These are phyloP conservation scores for Diaporthe helianthi DNA, from an alignment of 2,329 filamentous ascomycete species.

Conservation along the genomic window DNA sequence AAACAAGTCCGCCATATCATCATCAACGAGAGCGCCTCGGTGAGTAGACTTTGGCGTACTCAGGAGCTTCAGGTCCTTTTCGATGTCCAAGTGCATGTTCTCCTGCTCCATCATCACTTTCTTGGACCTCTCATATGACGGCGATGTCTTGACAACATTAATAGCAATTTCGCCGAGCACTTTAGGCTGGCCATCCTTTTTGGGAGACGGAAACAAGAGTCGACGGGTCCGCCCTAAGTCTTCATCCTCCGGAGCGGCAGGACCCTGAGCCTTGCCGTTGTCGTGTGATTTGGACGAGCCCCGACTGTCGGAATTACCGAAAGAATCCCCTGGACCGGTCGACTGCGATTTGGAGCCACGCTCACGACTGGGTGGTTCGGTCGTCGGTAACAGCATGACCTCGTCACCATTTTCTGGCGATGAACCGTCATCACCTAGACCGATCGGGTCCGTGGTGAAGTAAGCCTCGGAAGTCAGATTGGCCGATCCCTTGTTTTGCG, in stretches of 20 bases:
- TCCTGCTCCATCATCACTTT: conserved; percentile 50
- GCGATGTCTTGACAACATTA: conserved; percentile 57
- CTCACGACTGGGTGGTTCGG: conserved; percentile 35
- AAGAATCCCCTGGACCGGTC: conserved; percentile 15
- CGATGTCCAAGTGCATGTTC: conserved; percentile 41
- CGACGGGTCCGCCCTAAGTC: conserved; percentile 68
- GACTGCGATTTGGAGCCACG: conserved; percentile 40
- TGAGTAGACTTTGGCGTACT: conserved; percentile 44
- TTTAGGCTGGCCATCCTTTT: conserved; percentile 68
- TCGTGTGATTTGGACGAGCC: conserved; percentile 62
- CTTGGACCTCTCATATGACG: conserved; percentile 48
- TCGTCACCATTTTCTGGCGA: conserved; percentile 39
- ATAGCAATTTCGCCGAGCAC: conserved; percentile 64
- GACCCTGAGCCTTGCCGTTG: conserved; percentile 63
- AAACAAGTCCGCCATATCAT: conserved; percentile 66
- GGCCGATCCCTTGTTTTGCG: conserved; percentile 54
- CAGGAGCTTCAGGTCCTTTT: conserved; percentile 32
- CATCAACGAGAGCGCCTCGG: conserved; percentile 39
- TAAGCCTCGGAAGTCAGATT: conserved; percentile 62
- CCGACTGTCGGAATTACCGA: conserved; percentile 42
- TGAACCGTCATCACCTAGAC: conserved; percentile 49
- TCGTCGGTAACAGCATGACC: conserved; percentile 31
- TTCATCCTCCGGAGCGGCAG: conserved; percentile 59
- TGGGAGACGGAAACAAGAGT: conserved; percentile 78
- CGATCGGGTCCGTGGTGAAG: conserved; percentile 60